Percentiles rank a stretch among this genome's conserved stretches.
These are phyloP conservation scores for Pugionium cornutum DNA, from an alignment of 345 rosid species.

Conservation along the genomic window DNA sequence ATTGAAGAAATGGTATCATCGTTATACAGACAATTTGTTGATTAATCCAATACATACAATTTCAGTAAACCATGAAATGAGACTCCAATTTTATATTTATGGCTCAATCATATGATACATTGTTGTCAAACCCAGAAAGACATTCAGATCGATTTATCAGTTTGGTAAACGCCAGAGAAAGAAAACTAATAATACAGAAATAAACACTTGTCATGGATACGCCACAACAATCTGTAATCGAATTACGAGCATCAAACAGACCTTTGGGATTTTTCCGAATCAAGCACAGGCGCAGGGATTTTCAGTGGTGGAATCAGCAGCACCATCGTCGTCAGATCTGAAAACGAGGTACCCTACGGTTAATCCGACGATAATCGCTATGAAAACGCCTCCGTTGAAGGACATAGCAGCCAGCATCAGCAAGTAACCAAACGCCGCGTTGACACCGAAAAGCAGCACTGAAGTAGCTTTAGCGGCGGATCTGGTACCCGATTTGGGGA, in stretches of 20 bases:
- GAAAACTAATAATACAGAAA: slow-evolving; percentile 13
- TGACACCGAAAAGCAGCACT: slow-evolving; percentile 57
- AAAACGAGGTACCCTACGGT: slow-evolving; percentile 59
- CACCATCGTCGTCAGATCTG: slow-evolving; percentile 46
- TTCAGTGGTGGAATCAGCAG: slow-evolving; percentile 29
- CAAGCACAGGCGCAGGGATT: slow-evolving; percentile 69
- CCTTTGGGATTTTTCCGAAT: slow-evolving; percentile 8
- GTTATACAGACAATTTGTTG: neutral
- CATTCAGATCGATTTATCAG: neutral
- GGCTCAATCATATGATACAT: slow-evolving; percentile 28
- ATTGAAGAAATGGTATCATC: slow-evolving; percentile 49
- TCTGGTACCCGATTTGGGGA: slow-evolving; percentile 39
- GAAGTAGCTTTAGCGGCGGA: slow-evolving; percentile 46
- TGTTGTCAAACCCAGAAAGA: no score
- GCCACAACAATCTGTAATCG: slow-evolving; percentile 7
- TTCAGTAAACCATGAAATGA: no score
- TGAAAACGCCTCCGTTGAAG: slow-evolving; percentile 83
- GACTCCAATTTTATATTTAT: no score
- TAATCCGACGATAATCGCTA: slow-evolving; percentile 70
- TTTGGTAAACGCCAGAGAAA: neutral
- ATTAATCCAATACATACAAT: no score
- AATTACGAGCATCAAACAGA: slow-evolving; percentile 25
- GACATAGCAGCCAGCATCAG: slow-evolving; percentile 87
- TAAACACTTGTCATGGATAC: neutral
- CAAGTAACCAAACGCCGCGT: slow-evolving; percentile 69